Conservation (phyloP, 2,329 filamentous ascomycete species). For the Bipolaris cookei region DNA sequence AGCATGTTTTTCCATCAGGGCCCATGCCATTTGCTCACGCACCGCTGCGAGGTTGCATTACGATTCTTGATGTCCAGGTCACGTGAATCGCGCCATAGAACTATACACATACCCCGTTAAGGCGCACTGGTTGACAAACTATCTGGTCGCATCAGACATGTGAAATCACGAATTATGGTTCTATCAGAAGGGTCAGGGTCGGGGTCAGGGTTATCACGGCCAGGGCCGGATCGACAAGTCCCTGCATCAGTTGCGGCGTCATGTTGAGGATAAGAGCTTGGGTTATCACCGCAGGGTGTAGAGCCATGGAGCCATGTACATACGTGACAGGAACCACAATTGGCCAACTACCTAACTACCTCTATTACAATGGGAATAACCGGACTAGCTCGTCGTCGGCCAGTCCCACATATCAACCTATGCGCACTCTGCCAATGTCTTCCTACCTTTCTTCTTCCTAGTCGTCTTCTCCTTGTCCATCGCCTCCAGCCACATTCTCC, state of each 20-base stretch:
- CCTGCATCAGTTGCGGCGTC: neutral
- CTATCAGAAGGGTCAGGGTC: neutral
- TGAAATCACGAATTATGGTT: neutral
- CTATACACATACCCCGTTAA: neutral
- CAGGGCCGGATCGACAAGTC: neutral
- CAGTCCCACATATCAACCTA: neutral
- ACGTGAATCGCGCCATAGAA: neutral
- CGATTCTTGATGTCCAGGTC: neutral
- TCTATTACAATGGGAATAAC: no score
- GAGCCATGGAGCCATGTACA: neutral
- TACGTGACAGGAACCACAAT: neutral
- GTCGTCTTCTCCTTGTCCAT: constrained; percentile 18
- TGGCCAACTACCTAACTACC: no score
- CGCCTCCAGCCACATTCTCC: constrained; percentile 19
- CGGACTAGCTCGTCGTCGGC: no score
- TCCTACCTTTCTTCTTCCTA: constrained; percentile 12
- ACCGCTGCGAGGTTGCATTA: neutral
- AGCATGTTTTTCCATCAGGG: neutral
- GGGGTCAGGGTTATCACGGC: neutral
- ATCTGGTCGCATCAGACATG: neutral
- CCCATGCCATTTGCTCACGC: neutral
- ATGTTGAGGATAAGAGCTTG: neutral
- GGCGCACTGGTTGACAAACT: neutral
- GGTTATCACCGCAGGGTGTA: neutral
- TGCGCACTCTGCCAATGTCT: neutral